Conservation (phyloP, 495 filamentous ascomycete genomes). For the Venustampulla echinocandica region DNA sequence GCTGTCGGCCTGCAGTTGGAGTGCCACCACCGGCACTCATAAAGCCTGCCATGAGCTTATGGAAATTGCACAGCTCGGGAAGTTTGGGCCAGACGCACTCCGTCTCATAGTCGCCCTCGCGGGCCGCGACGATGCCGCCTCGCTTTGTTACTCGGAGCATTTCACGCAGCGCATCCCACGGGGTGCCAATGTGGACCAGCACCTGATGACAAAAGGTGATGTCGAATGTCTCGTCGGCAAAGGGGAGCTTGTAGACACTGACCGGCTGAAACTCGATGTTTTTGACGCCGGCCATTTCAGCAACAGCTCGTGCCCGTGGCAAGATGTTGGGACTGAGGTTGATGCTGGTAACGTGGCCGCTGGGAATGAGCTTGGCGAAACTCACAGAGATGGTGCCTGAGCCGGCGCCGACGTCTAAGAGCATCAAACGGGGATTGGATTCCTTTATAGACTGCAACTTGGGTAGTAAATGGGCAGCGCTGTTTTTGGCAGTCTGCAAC, state of each 20-base stretch:
- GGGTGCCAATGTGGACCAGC: constrained; percentile 31
- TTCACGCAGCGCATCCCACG: constrained; percentile 31
- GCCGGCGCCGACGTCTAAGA: constrained; percentile 34
- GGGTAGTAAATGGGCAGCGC: constrained; percentile 28
- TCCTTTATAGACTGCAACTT: constrained; percentile 22
- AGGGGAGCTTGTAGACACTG: constrained; percentile 31
- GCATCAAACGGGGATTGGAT: constrained; percentile 22
- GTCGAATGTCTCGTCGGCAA: constrained; percentile 34
- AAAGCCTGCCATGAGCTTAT: constrained; percentile 22
- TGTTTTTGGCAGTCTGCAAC: constrained; percentile 26
- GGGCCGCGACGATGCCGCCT: constrained; percentile 34
- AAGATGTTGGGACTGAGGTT: constrained; percentile 33
- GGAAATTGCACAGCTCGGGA: constrained; percentile 28
- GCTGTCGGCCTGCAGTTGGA: constrained; percentile 27
- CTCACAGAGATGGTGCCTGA: constrained; percentile 31
- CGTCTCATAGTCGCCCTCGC: constrained; percentile 32
- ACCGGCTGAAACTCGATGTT: constrained; percentile 34
- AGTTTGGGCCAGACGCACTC: constrained; percentile 30
- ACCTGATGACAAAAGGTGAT: constrained; percentile 33
- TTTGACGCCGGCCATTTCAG: constrained; percentile 22
- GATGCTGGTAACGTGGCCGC: constrained; percentile 32
- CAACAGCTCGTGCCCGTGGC: constrained; percentile 25
- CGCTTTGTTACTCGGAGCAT: constrained; percentile 35
- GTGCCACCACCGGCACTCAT: constrained; percentile 27
- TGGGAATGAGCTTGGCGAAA: constrained; percentile 29